Evolutionary conservation across 2,329 filamentous ascomycete genomes (phyloP).

Genomic region (Chaetomium sp.): DNA sequence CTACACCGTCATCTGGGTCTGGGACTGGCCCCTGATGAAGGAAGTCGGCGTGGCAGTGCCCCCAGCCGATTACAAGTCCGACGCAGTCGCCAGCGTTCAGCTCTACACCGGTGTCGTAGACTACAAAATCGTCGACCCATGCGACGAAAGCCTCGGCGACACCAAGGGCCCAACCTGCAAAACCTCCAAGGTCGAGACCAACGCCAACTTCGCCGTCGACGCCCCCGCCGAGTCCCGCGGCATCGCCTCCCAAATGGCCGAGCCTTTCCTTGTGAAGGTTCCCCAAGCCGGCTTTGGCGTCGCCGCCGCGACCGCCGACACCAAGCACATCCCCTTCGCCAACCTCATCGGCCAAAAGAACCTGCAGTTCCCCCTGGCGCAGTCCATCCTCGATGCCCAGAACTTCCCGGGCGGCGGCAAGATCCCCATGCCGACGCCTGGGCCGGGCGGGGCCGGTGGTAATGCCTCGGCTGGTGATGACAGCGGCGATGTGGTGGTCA

Average conservation of each 20-base stretch:
- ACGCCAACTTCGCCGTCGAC: slow-evolving; percentile 29
- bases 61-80: slow-evolving; percentile 13
- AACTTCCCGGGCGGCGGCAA: slow-evolving; percentile 4
- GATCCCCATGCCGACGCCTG: not conserved
- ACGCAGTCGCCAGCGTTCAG: slow-evolving; percentile 6
- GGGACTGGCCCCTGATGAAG: slow-evolving; percentile 74
- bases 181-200: slow-evolving; percentile 23
- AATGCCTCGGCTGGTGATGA: not conserved
- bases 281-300: slow-evolving; percentile 22
- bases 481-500: slow-evolving; percentile 25
- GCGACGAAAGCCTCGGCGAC: slow-evolving; percentile 32
- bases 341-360: slow-evolving; percentile 13
- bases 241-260: slow-evolving; percentile 40
- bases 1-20: slow-evolving; percentile 91
- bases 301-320: slow-evolving; percentile 13
- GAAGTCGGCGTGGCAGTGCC: slow-evolving; percentile 30
- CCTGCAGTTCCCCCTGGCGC: slow-evolving; percentile 3
- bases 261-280: slow-evolving; percentile 40
- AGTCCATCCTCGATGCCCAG: not conserved
- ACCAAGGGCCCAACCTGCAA: slow-evolving; percentile 33
- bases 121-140: slow-evolving; percentile 27
- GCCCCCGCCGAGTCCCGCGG: slow-evolving; percentile 39
- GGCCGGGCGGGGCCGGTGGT: not conserved
- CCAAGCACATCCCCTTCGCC: slow-evolving; percentile 18
- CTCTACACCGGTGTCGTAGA: slow-evolving; percentile 37